Evolutionary conservation across 2,329 filamentous ascomycete genomes (phyloP).

Genomic region (Colletotrichum chlorophyti): DNA sequence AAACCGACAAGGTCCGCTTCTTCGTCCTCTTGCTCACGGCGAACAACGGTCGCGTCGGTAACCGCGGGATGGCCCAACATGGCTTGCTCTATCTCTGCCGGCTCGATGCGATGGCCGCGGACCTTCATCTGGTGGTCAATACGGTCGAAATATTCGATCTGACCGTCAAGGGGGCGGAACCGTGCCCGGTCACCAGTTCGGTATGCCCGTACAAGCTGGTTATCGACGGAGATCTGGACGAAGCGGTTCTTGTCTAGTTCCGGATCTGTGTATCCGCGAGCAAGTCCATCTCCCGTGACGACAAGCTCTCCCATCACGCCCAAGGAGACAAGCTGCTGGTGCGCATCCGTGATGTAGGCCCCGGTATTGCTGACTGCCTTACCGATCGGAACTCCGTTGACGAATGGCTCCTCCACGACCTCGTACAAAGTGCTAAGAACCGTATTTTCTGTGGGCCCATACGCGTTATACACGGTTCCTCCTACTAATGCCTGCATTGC

Average conservation of each 20-base stretch:
- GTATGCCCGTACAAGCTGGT: conserved; percentile 28
- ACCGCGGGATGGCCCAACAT: conserved; percentile 22
- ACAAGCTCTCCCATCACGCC: conserved; percentile 33
- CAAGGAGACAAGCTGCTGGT: conserved; percentile 31
- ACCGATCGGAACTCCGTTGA: conserved; percentile 31
- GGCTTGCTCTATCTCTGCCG: conserved; percentile 34
- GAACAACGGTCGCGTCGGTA: conserved; percentile 29
- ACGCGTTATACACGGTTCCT: neutral
- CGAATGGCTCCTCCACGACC: neutral
- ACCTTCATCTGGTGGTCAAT: conserved; percentile 39
- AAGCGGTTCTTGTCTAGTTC: conserved; percentile 26
- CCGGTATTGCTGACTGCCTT: conserved; percentile 30
- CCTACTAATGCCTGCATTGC: neutral
- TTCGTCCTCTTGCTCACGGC: neutral
- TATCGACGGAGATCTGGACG: conserved; percentile 18
- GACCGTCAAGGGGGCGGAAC: conserved; percentile 27
- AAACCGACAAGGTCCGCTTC: neutral
- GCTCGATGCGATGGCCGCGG: conserved; percentile 38
- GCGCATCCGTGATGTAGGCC: conserved; percentile 33
- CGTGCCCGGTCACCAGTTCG: conserved; percentile 34
- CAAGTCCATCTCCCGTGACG: conserved; percentile 25
- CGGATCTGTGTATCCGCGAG: conserved; percentile 32
- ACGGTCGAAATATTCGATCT: conserved; percentile 36
- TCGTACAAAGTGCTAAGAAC: neutral
- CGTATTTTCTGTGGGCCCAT: conserved; percentile 30